Percentiles rank a stretch among this genome's conserved stretches.
These are phyloP conservation scores for Daedaleopsis nitida DNA, from an alignment of 768 basidiomycete species.

Conservation along the genomic window DNA sequence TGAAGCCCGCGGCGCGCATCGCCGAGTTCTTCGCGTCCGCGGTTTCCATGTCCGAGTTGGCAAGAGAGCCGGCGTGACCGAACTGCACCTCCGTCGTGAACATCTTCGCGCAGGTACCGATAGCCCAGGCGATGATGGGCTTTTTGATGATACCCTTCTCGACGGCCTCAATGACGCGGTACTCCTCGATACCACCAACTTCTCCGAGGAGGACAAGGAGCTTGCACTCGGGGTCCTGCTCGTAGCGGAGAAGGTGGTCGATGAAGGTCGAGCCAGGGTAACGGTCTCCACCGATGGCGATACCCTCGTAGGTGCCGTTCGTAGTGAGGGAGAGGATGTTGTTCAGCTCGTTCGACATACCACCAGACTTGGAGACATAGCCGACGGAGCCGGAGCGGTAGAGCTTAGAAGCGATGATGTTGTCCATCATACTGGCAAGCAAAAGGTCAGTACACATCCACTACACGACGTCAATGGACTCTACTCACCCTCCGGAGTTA, in stretches of 20 bases:
- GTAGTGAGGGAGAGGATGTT: constrained; percentile 96
- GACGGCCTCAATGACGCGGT: constrained; percentile 98
- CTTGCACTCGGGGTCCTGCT: constrained; percentile 96
- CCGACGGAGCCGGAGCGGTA: constrained; percentile 97
- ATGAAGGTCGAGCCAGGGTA: constrained; percentile 99
- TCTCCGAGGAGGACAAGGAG: constrained; percentile 98
- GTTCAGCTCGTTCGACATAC: constrained; percentile 99
- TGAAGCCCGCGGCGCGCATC: constrained; percentile 93
- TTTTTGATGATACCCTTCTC: constrained; percentile 93
- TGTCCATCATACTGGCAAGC: constrained; percentile 92
- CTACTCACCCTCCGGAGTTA: constrained; percentile 89
- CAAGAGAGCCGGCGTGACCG: constrained; percentile 98
- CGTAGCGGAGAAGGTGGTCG: constrained; percentile 97
- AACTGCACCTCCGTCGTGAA: constrained; percentile 99
- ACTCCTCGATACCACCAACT: constrained; percentile 98
- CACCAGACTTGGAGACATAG: constrained; percentile 99
- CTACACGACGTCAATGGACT: not conserved
- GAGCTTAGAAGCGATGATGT: constrained; percentile 97
- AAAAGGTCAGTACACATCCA: not conserved
- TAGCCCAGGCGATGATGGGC: constrained; percentile 99
- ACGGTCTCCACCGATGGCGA: constrained; percentile 99
- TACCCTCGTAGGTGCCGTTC: constrained; percentile 99
- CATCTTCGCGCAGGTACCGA: constrained; percentile 99
- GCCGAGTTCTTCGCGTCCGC: constrained; percentile 97
- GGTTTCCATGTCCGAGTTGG: constrained; percentile 96